Conservation (phyloP, 2,329 filamentous ascomycete genomes). For the Didymosphaeria variabile region DNA sequence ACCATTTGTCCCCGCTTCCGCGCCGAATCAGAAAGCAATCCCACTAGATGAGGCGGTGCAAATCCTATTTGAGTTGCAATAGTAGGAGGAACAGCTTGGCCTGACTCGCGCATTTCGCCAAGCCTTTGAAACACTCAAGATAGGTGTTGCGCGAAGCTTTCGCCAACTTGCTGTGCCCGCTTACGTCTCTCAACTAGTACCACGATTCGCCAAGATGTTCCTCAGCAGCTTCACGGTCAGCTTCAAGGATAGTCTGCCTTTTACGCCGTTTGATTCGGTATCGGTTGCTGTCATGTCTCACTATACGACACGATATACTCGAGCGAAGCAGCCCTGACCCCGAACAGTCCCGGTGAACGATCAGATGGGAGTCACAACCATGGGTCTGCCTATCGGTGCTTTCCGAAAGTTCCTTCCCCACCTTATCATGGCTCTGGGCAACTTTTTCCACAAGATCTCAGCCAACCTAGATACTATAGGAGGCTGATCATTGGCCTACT, state of each 20-base stretch:
- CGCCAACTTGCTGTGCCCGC: neutral
- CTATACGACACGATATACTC: neutral
- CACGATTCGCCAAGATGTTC: neutral
- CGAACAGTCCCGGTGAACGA: neutral
- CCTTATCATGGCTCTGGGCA: too few species aligned
- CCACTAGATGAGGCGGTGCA: conserved; percentile 3
- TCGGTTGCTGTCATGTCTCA: neutral
- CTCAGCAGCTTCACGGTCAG: neutral
- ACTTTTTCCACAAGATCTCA: too few species aligned
- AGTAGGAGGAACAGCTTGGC: neutral
- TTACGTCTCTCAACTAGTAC: conserved; percentile 3
- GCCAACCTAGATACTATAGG: too few species aligned
- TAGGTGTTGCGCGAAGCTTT: conserved; percentile 7
- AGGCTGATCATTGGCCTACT: too few species aligned
- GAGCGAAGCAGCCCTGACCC: too few species aligned
- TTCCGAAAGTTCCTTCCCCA: too few species aligned
- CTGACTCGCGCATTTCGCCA: neutral
- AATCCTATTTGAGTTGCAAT: neutral
- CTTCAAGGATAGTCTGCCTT: neutral
- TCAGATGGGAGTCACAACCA: neutral
- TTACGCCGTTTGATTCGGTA: neutral
- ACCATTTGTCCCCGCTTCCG: neutral
- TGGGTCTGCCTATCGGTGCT: too few species aligned
- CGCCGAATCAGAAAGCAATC: neutral
- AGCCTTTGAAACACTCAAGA: conserved; percentile 1